Evolutionary conservation across 1,139 yeast genomes (phyloP).

Genomic region (Protomyces macrosporus): DNA sequence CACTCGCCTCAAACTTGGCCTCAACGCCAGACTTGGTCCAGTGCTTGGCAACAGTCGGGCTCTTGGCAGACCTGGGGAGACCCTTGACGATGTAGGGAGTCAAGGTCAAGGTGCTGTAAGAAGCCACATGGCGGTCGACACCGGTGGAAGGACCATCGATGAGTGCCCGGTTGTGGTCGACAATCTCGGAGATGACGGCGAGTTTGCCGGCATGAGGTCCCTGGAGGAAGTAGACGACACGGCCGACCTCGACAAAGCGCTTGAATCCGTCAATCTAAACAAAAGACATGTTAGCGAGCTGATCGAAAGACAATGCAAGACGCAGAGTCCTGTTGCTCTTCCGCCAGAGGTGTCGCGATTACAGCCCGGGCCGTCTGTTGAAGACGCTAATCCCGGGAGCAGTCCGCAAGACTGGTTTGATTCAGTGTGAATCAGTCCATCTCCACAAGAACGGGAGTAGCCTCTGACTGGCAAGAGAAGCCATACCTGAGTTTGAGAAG

Average conservation of each 20-base stretch:
- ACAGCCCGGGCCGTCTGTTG: too few species aligned
- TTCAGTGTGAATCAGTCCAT: too few species aligned
- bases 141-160: slow-evolving; percentile 89
- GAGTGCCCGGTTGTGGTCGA: slow-evolving; percentile 97
- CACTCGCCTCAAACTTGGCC: slow-evolving; percentile 84
- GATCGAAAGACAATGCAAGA: not conserved
- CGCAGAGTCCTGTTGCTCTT: not conserved
- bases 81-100: slow-evolving; percentile 82
- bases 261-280: slow-evolving; percentile 23
- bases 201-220: slow-evolving; percentile 66
- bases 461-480: not conserved
- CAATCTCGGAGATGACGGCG: slow-evolving; percentile 95
- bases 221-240: slow-evolving; percentile 88
- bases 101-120: slow-evolving; percentile 81
- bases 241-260: slow-evolving; percentile 99
- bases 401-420: too few species aligned
- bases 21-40: slow-evolving; percentile 89
- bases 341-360: not conserved
- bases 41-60: slow-evolving; percentile 80
- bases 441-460: not conserved
- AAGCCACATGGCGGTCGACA: slow-evolving; percentile 86
- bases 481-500: not conserved
- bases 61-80: slow-evolving; percentile 92
- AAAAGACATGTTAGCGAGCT: not conserved
- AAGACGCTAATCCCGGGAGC: too few species aligned